Conservation (phyloP, 108 stramenopile genomes). For the Chaetoceros tenuissimus region DNA sequence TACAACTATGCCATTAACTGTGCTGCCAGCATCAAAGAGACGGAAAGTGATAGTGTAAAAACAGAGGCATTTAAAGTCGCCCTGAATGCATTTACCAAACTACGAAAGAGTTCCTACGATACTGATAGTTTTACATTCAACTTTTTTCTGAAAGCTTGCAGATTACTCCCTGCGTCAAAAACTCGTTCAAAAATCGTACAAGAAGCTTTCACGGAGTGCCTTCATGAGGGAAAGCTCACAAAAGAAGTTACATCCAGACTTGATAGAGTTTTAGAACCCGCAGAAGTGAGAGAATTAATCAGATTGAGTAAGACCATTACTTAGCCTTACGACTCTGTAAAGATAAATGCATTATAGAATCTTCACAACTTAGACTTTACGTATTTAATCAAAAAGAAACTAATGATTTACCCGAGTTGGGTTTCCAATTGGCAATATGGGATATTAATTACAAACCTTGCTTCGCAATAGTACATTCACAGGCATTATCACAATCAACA, state of each 20-base stretch:
- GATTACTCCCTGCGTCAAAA: background rate
- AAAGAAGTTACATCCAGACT: background rate
- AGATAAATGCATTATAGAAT: too few species aligned
- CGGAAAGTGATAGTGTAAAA: conserved; percentile 10
- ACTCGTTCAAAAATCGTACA: background rate
- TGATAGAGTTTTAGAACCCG: background rate
- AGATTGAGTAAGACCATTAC: too few species aligned
- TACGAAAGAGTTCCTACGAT: conserved; percentile 10
- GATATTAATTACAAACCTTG: too few species aligned
- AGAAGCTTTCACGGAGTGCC: background rate
- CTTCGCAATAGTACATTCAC: too few species aligned
- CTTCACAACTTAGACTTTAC: too few species aligned
- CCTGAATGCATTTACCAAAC: conserved; percentile 26
- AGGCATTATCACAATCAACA: too few species aligned
- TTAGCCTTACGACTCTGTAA: too few species aligned
- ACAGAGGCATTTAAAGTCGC: conserved; percentile 25
- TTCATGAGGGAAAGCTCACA: background rate
- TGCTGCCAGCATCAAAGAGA: conserved; percentile 21
- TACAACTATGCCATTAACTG: conserved; percentile 44
- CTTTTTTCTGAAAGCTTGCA: background rate
- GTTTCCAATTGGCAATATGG: too few species aligned
- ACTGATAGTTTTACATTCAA: background rate
- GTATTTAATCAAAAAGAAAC: too few species aligned
- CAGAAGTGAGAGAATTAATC: too few species aligned
- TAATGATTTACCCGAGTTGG: too few species aligned